Evolutionary conservation across 345 rosid genomes (phyloP), one percentile per base, ranked within the genome.

Genomic region (Jatropha curcas): DNA sequence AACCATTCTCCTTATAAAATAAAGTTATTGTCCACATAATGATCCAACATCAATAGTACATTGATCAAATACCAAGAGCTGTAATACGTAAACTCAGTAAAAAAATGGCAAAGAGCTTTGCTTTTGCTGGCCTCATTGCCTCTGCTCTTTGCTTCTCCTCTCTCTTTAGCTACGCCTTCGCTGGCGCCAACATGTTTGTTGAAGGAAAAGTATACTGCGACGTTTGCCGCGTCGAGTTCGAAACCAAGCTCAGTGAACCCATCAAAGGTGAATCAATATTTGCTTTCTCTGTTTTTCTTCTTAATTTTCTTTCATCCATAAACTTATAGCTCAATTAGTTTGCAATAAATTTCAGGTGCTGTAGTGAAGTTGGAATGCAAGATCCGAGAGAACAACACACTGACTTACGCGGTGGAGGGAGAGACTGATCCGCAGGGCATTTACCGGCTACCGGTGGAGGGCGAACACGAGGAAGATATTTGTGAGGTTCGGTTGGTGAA

Each of bases 151-250:
- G 62, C 73, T 48, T 68, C 73, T 33, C 73, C 31, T 65, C 45
- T 31, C 16, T 77, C 67, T 11, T 71, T 55, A 7, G 7, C 34
- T 30, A 53, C 3, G 63, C 79, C n/a, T 14, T 25, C 4, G 71
- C 67, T 2, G n/a, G 30, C 13, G 20, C 39, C 19, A 22, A 61
- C 28, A 17, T 71, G 25, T 37, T 24, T 16, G 76, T 65, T 4
- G 80, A 70, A 58, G 80, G 80, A 41, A 57, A 50, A 48, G 71
- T 77, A 17, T 77, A 77, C 34, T 77, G 80, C 30, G 80, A 77
- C 60, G 25, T 57, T 48, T 77, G 80, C 43, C 76, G 80, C 5
- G 80, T 77, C 12, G 80, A 71, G 60, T 77, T 77, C 52, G 22
- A 66, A 31, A 71, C 76, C 33, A 58, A 28, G 11, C 10, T 77